A percentile compares a stretch with the other conserved stretches of the same genome.
Evolutionary conservation across 78 protist genomes (phyloP).

Genomic region (Dictyostelium capitatum): DNA sequence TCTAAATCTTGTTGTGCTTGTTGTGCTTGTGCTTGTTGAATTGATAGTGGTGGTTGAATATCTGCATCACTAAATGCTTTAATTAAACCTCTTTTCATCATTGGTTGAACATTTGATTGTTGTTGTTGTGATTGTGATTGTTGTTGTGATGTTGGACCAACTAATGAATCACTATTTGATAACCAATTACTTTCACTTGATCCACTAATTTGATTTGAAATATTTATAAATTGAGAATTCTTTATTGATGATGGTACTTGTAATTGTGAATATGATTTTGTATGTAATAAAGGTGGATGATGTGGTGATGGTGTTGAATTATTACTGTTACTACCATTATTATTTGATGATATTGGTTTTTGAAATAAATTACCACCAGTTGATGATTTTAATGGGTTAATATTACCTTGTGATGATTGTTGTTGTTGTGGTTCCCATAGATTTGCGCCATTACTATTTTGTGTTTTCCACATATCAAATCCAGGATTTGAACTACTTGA

Average conservation of each 20-base stretch:
- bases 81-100: conserved; percentile 11
- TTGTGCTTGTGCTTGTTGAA: conserved; percentile 22
- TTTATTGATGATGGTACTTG: conserved; percentile 54
- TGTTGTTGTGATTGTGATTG: too few species aligned
- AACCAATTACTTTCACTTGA: not conserved
- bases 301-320: not conserved
- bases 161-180: not conserved
- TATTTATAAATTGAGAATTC: conserved; percentile 66
- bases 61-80: conserved; percentile 28
- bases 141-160: not conserved
- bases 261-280: conserved; percentile 2
- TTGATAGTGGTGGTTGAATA: conserved; percentile 1
- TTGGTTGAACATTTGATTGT: not conserved
- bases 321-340: not conserved
- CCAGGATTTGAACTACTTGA: not conserved
- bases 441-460: not conserved
- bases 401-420: not conserved
- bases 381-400: conserved; percentile 22
- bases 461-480: conserved; percentile 9
- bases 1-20: conserved; percentile 32
- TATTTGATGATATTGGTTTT: not conserved
- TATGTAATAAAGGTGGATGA: conserved; percentile 19
- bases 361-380: too few species aligned
- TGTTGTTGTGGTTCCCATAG: conserved; percentile 20
- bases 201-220: conserved; percentile 5